Percentiles rank a stretch among this genome's conserved stretches.
These are phyloP conservation scores for Volutella citrinella DNA, from an alignment of 2,329 filamentous ascomycete genomes.

Conservation along the genomic window DNA sequence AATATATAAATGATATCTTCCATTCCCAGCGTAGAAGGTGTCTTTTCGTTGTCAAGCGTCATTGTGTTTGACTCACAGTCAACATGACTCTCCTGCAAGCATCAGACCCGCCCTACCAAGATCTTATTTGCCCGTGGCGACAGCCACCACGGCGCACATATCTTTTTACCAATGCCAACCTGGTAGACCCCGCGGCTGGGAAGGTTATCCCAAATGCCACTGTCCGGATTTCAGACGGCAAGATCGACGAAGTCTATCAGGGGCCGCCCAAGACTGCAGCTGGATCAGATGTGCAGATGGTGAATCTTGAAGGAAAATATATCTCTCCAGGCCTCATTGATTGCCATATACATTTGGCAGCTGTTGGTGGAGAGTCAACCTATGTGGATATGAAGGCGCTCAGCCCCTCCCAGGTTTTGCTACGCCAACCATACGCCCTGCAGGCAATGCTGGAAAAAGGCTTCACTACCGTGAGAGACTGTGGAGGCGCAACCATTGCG, in stretches of 20 bases:
- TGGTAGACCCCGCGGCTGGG: slow-evolving; percentile 39
- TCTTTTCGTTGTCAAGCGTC: no score
- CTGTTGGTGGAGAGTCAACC: slow-evolving; percentile 28
- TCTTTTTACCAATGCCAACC: slow-evolving; percentile 41
- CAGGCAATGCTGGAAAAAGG: slow-evolving; percentile 51
- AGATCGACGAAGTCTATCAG: slow-evolving; percentile 28
- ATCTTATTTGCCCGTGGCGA: no score
- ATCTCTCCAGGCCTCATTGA: slow-evolving; percentile 30
- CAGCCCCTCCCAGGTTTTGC: slow-evolving; percentile 33
- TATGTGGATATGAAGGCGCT: slow-evolving; percentile 23
- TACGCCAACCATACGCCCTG: slow-evolving; percentile 45
- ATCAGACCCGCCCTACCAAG: no score
- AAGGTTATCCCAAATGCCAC: slow-evolving; percentile 26
- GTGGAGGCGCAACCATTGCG: slow-evolving; percentile 51
- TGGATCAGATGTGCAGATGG: slow-evolving; percentile 10
- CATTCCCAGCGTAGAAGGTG: no score
- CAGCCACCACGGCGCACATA: no score
- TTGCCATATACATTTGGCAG: slow-evolving; percentile 29
- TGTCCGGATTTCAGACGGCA: slow-evolving; percentile 33
- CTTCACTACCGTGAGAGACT: slow-evolving; percentile 57
- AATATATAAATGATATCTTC: no score
- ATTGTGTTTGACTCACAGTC: no score
- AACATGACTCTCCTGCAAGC: no score
- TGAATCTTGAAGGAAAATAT: slow-evolving; percentile 24
- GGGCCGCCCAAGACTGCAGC: neutral